Base-by-base conservation (phyloP, 108 stramenopile species). In the Cylindrotheca fusiformis region DNA sequence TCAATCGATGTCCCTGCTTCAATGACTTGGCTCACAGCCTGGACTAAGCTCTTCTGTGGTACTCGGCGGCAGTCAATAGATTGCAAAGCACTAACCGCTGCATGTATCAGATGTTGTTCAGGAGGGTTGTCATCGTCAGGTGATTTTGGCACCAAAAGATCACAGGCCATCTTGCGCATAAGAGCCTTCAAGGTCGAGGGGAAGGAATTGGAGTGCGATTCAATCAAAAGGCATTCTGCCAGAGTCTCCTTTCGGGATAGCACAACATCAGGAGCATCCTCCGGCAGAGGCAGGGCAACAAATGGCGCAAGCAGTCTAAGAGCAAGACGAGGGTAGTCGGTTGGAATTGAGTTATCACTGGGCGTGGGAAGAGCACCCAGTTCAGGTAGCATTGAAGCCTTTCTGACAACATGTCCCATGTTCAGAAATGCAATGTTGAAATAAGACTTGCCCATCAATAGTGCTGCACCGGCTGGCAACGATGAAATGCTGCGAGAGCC, bases 261-360 rank as follows among this genome's bases (percentile, higher is more conserved):
- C 23, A 52, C 46, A 32, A 71, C 53, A 45, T 74, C 58, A 3
- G 63, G 22, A 4, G 64, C 60, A 48, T 60, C 72, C 23, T 61
- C 55, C n/a, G 70, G 48, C 0, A 71, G 60, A 2, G 79, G 55
- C 52, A 64, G 80, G 23, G 72, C 76, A 10, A 87, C 72, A 29
- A 76, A 71, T 22, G 88, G 82, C n/a, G 84, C 71, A 28, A 93
- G 32, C 14, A 93, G 62, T 6, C 88, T 70, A 24, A 93, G 79
- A 21, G 85, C 79, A 32, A 87, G 62, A 2, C 81, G 82, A 27
- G 85, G 78, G 28, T 72, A 67, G 49, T 83, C 82, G 14, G 62
- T 78, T 22, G 69, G 48, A 26, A 56, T 53, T 2, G 48, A 62
- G 20, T 29, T 48, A 31, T 68, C 65, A 23, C 48, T 30, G 3